A percentile compares a stretch with the other conserved stretches of the same genome.
These are phyloP conservation scores for Tylopilus subfusipes DNA, from an alignment of 768 basidiomycete genomes.

Conservation along the genomic window DNA sequence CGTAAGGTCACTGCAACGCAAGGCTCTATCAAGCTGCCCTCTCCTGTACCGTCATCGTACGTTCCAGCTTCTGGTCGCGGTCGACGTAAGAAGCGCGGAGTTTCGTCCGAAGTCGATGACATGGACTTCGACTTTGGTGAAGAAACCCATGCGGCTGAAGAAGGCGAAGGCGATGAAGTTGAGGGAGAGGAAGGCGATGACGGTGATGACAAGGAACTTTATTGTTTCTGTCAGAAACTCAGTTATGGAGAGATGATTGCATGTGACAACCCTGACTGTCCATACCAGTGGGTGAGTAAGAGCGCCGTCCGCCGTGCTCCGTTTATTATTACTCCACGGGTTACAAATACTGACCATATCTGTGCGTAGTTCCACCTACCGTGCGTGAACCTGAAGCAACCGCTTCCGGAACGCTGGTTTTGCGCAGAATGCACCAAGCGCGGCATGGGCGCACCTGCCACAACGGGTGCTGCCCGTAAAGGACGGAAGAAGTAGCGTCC, in stretches of 20 bases:
- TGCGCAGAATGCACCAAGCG: slow-evolving; percentile 51
- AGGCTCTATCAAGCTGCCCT: slow-evolving; percentile 34
- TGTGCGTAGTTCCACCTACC: slow-evolving; percentile 54
- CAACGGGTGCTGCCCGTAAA: slow-evolving; percentile 32
- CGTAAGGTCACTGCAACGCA: slow-evolving; percentile 29
- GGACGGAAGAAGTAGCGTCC: slow-evolving; percentile 40
- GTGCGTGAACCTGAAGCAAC: slow-evolving; percentile 55
- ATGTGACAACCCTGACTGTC: slow-evolving; percentile 56
- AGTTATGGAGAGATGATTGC: slow-evolving; percentile 69
- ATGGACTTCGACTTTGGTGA: slow-evolving; percentile 34
- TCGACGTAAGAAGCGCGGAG: slow-evolving; percentile 35
- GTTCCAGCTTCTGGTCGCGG: slow-evolving; percentile 28
- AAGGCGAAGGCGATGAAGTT: slow-evolving; percentile 33
- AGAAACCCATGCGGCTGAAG: slow-evolving; percentile 28
- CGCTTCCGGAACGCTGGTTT: slow-evolving; percentile 56
- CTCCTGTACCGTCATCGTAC: slow-evolving; percentile 33
- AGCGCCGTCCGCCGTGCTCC: not conserved
- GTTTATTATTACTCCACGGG: not conserved
- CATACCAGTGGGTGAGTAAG: slow-evolving; percentile 58
- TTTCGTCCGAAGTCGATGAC: slow-evolving; percentile 34
- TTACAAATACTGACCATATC: slow-evolving; percentile 11
- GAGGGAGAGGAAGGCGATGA: slow-evolving; percentile 49
- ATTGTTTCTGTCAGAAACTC: slow-evolving; percentile 61
- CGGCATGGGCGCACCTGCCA: slow-evolving; percentile 32
- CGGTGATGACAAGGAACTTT: slow-evolving; percentile 54